Evolutionary conservation across 106 monocot genomes (phyloP), one percentile per base, ranked within the genome.

Genomic region (Phalaenopsis equestris): DNA sequence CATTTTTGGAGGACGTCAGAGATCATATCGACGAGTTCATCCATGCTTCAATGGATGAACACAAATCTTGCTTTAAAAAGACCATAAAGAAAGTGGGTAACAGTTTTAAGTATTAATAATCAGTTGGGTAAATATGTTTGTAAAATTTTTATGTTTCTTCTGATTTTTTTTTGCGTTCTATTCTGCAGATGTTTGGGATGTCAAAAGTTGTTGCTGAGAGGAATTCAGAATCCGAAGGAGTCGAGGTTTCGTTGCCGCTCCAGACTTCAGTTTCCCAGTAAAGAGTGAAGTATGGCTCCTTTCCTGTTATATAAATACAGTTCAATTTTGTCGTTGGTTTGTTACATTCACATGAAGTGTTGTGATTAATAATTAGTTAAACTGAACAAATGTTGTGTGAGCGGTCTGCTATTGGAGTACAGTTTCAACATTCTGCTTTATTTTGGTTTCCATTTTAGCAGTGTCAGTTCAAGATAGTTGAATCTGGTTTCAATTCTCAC

Each of bases 171-270:
- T 37, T 70, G 70, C 39, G 38, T 3, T 70, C 8, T 70, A 42
- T 74, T 19, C 15, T 74, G 74, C 42, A 74, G 74, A 74, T 74
- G 74, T 74, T 74, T 43, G 74, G 74, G 41, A 74, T 74, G 74
- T 74, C 74, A 74, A 74, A 74, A 14, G 74, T n/a, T 74, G 74
- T 88, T 23, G 82, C 77, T 0, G 84, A 91, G 68, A 87, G 79
- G 61, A 42, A 55, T 4, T 42, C 72, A 2, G 42, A 23, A 43
- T 18, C 80, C 23, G 74, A 67, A 67, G 88, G 81, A 72, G 84
- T 91, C 5, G 90, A 86, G 75, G 86, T 84, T 73, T 55, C 80
- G 55, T 82, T 91, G 37, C 84, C 88, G 0, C 90, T 91, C 12
- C 84, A 86, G 75, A 91, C 90, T 36, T 77, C 58, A 37, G 86